Base-by-base conservation (phyloP, 106 monocot genomes). In the Posidonia australis region DNA sequence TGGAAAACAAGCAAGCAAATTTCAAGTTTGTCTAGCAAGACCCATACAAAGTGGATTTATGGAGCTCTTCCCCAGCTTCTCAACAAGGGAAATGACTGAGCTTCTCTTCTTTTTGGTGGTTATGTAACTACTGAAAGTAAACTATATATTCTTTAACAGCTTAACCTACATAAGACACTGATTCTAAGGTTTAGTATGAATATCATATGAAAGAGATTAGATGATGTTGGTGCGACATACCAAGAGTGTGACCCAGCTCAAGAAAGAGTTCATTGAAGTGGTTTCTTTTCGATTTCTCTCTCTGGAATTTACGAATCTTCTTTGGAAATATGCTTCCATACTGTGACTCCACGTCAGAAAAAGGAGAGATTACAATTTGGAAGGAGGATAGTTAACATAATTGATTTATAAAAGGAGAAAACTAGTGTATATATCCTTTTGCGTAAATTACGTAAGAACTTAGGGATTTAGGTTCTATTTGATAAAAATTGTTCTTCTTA, bases 261-360 rank as follows among this genome's bases (percentile, higher is more conserved):
- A 48, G 54, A 63, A 88, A 92, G 51, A 92, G 83, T 25, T 92
- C 82, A 67, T 92, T 92, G 51, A 85, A 44, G 54, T 88, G 82
- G 21, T 92, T 83, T n/a, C 92, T 82, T 51, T 92, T 92, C 54
- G 80, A 78, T 76, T 88, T 92, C 72, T 92, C 92, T 48, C 92
- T 88, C 62, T 92, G 88, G 7, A 85, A 77, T 71, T 92, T 92
- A 67, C 88, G 88, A 27, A 83, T 76, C 63, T 85, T 92, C 74
- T 83, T 88, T 41, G 92, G 82, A 60, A 79, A 65, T 66, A 74
- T 82, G 3, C 62, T 61, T 41, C 7, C 36, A 36, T 36, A 4
- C 7, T 36, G 5, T 7, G 2, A 2, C 36, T 36, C 36, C 36
- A 7, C n/a, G n/a, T n/a, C n/a, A n/a, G n/a, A n/a, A n/a, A n/a